A percentile compares a stretch with the other conserved stretches of the same genome.
These are phyloP conservation scores for Spiraea crenata DNA, from an alignment of 331 rosid species.

Conservation along the genomic window DNA sequence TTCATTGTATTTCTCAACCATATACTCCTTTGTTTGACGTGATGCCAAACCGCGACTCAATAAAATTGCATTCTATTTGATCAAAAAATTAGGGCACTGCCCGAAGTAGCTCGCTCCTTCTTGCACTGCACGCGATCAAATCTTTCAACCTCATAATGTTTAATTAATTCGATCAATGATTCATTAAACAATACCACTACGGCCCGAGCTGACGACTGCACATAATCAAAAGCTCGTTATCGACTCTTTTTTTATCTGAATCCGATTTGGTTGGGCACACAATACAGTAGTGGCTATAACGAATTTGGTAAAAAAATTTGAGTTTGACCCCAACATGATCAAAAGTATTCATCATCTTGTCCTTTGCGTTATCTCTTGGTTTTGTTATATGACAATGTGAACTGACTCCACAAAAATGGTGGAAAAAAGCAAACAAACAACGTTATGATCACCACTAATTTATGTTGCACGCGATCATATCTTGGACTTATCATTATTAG, in stretches of 20 bases:
- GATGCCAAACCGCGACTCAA: too few species aligned
- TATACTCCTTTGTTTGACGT: too few species aligned
- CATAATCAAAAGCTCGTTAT: too few species aligned
- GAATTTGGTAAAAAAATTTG: background rate
- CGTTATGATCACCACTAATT: background rate
- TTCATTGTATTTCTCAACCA: too few species aligned
- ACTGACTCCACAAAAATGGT: background rate
- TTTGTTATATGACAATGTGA: slow-evolving; percentile 18
- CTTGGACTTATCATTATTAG: background rate
- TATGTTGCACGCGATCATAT: background rate
- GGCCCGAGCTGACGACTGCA: too few species aligned
- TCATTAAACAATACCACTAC: too few species aligned
- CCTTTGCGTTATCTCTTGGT: slow-evolving; percentile 11
- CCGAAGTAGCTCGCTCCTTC: background rate
- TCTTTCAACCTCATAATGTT: background rate
- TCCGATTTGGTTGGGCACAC: background rate
- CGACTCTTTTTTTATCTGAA: background rate
- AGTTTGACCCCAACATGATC: slow-evolving; percentile 12
- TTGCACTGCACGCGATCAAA: slow-evolving; percentile 14
- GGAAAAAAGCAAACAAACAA: background rate
- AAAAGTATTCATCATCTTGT: background rate
- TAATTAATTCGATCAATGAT: too few species aligned
- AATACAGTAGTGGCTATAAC: too few species aligned
- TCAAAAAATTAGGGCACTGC: background rate
- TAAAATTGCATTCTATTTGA: too few species aligned